Evolutionary conservation across 805 yeast genomes (phyloP).

Genomic region (Starmerella floricola): DNA sequence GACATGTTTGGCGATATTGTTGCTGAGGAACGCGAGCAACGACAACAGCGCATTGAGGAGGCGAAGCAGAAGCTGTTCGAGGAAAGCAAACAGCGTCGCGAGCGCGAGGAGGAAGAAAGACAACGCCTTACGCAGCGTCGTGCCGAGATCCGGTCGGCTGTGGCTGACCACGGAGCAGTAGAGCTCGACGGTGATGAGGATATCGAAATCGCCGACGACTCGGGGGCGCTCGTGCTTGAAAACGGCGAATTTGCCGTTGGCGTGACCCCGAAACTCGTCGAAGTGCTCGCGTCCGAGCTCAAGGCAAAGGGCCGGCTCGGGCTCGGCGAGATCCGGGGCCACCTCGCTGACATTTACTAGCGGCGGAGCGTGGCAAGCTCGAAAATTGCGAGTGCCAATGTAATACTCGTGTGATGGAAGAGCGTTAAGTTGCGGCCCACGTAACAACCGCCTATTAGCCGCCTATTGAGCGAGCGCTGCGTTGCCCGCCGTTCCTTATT

Average conservation of each 20-base stretch:
- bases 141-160: conserved; percentile 10
- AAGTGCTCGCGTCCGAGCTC: conserved; percentile 5
- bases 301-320: conserved; percentile 7
- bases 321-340: conserved; percentile 2
- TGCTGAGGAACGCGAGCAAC: conserved; percentile 24
- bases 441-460: not conserved
- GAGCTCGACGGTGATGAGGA: conserved; percentile 16
- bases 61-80: conserved; percentile 20
- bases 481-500: not conserved
- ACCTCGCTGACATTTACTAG: not conserved
- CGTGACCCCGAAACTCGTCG: conserved; percentile 9
- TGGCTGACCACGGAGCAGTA: conserved; percentile 18
- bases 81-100: conserved; percentile 16
- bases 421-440: no score
- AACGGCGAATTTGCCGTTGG: conserved; percentile 17
- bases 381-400: no score
- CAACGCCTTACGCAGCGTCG: conserved; percentile 13
- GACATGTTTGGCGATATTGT: conserved; percentile 27
- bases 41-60: conserved; percentile 19
- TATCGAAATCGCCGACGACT: conserved; percentile 14
- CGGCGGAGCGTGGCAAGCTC: no score
- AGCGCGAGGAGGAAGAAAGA: conserved; percentile 20
- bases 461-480: not conserved
- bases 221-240: conserved; percentile 17
- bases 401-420: no score